Evolutionary conservation across 225 moss, liverwort and hornwort genomes (phyloP).

Genomic region (Anthoceros angustus): DNA sequence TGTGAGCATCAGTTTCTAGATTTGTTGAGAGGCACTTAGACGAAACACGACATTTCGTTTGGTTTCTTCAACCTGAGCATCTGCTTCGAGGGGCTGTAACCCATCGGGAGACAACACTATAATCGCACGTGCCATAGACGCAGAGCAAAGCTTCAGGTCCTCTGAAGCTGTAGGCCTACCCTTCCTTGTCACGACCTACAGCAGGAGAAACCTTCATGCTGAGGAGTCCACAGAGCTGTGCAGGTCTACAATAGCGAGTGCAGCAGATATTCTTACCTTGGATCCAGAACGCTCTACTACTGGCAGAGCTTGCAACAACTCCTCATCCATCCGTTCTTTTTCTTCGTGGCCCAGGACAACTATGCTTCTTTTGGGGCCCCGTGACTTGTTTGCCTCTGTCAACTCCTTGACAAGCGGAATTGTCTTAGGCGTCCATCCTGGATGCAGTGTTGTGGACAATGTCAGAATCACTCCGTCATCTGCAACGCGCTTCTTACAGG

Average conservation of each 20-base stretch:
- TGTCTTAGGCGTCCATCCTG: conserved; percentile 47
- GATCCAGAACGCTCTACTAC: conserved; percentile 23
- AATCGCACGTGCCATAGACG: conserved; percentile 34
- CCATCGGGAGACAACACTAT: conserved; percentile 33
- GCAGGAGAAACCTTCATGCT: not conserved
- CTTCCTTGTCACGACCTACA: conserved; percentile 34
- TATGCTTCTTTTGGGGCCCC: conserved; percentile 29
- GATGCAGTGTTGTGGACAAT: not conserved
- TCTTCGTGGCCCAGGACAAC: conserved; percentile 31
- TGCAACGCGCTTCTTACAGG: not conserved
- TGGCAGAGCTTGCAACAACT: conserved; percentile 25
- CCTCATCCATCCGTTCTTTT: conserved; percentile 36
- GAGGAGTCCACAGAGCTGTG: not conserved
- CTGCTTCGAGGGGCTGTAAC: conserved; percentile 27
- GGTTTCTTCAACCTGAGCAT: conserved; percentile 18
- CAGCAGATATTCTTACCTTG: conserved; percentile 14
- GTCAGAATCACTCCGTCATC: not conserved
- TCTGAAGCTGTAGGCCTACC: conserved; percentile 30
- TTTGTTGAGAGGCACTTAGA: too few relatives aligned
- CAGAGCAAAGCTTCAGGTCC: conserved; percentile 34
- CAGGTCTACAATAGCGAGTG: not conserved
- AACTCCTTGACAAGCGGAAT: conserved; percentile 37
- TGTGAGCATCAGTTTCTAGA: not conserved
- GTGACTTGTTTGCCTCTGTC: conserved; percentile 28
- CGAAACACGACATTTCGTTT: too few relatives aligned